Base-by-base conservation (phyloP, 257 asterid genomes). In the Lantana camara region DNA sequence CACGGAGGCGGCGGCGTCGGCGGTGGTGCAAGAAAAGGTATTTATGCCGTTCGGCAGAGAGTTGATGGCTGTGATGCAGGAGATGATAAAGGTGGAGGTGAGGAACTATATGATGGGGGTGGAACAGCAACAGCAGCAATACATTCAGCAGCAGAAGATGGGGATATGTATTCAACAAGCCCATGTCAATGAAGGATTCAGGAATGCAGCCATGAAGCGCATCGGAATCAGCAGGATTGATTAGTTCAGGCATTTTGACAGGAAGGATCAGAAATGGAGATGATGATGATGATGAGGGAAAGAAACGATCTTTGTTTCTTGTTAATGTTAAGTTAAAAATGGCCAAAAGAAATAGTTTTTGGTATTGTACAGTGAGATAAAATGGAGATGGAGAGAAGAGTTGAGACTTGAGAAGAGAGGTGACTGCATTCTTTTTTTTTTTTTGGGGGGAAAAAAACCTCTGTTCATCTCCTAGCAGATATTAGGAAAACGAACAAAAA, bases 61-160 rank as follows among this genome's bases (percentile, higher is more conserved):
- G 55, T 63, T 89, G 54, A 67, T 78, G 79, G 78, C 80, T 11
- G 89, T 82, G 73, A 80, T 84, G 85, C 90, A 86, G 45, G 84
- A 77, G 8, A 86, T 86, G 95, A 80, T 89, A 1, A 80, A 67
- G 63, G 66, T 63, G 9, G 96, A 89, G 69, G 92, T 89, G 46
- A 71, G 84, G 70, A 84, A 52, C 22, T 89, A 82, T 20, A 83
- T 89, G 90, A 60, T 69, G 68, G 88, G 77, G 1, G 12, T 72
- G 30, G 94, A 76, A 38, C 76, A 76, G 53, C 80, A 66, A 8
- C 74, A 61, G 4, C 66, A 59, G 42, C 52, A 52, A 38, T 22
- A 13, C 22, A 11, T 35, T 10, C 68, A 76, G 30, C 87, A 70
- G 11, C 60, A 63, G 71, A 5, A 54, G 19, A 38, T 16, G 45